Conservation (phyloP, 2,329 filamentous ascomycete genomes). For the Thielaviopsis cerberus region DNA sequence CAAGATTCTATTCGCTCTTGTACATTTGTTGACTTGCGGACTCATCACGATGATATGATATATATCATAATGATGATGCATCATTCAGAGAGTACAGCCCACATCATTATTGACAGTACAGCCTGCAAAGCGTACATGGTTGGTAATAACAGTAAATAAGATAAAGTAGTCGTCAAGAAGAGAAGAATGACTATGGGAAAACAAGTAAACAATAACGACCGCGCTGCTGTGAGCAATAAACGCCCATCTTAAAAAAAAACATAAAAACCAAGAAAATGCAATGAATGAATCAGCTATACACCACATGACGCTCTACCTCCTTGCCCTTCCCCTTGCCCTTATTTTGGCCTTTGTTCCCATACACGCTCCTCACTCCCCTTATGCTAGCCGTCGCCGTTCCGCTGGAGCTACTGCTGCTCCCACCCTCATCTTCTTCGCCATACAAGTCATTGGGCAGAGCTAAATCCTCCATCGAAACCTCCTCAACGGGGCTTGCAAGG, state of each 20-base stretch:
- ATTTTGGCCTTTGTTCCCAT: neutral
- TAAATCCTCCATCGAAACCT: neutral
- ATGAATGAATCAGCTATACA: neutral
- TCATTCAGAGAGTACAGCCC: too few relatives aligned
- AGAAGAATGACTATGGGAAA: neutral
- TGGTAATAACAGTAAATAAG: neutral
- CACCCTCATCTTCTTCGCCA: neutral
- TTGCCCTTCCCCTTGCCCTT: neutral
- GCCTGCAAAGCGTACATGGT: too few relatives aligned
- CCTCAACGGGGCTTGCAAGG: slow-evolving; percentile 37
- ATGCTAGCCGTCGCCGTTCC: neutral
- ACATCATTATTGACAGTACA: too few relatives aligned
- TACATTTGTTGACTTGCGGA: too few relatives aligned
- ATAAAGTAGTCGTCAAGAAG: neutral
- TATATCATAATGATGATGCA: too few relatives aligned
- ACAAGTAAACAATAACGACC: neutral
- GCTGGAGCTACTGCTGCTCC: neutral
- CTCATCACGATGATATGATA: too few relatives aligned
- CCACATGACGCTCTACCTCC: neutral
- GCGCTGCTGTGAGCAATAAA: neutral
- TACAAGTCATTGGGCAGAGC: neutral
- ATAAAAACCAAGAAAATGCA: neutral
- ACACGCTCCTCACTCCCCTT: neutral
- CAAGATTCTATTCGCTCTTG: too few relatives aligned
- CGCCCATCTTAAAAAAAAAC: neutral